Evolutionary conservation across 345 rosid genomes (phyloP), one percentile per base, ranked within the genome.

Genomic region (Populus deltoides): DNA sequence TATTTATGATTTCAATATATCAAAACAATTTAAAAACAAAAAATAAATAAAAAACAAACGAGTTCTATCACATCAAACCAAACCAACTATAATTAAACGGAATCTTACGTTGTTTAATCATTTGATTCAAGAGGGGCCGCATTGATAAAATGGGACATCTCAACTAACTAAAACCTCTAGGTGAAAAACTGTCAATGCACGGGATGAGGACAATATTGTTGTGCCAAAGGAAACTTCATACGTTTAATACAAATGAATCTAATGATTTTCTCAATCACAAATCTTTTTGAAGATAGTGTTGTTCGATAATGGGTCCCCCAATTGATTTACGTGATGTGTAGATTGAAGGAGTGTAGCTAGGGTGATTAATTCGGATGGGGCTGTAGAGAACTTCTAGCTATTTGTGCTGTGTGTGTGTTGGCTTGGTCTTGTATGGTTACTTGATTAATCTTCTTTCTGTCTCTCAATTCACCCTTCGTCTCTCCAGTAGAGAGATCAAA

Each of bases 61-160:
- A 8, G 1, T 39, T 7, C 0, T 2, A 0, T 7, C 2, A 29
- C 0, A 24, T 27, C 13, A 47, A 43, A 43, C 10, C 13, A 47
- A 43, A 43, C 10, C 74, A 49, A 7, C 15, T 1, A 41, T 31
- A 5, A 38, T 38, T n/a, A 35, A 53, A 10, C 18, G 16, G 62
- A 61, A 78, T 78, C 79, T 78, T n/a, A 5, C 13, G 41, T 27
- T 66, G 79, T 75, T 75, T 65, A 33, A 38, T 75, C 84, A 70
- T 38, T 45, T 51, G 79, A 79, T 65, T 71, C n/a, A 20, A 11
- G 75, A 0, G 77, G 71, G 84, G 68, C 63, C 76, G 25, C 1
- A 59, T 9, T 59, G 1, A n/a, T 24, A 2, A 9, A 24, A 63
- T 5, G 41, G 73, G 88, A 85, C 80, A 39, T 85, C 35, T 73